Percentiles rank a stretch among this genome's conserved stretches.
These are phyloP conservation scores for Entelexis sorbosivorans DNA, from an alignment of 1,139 yeast genomes.

Conservation along the genomic window DNA sequence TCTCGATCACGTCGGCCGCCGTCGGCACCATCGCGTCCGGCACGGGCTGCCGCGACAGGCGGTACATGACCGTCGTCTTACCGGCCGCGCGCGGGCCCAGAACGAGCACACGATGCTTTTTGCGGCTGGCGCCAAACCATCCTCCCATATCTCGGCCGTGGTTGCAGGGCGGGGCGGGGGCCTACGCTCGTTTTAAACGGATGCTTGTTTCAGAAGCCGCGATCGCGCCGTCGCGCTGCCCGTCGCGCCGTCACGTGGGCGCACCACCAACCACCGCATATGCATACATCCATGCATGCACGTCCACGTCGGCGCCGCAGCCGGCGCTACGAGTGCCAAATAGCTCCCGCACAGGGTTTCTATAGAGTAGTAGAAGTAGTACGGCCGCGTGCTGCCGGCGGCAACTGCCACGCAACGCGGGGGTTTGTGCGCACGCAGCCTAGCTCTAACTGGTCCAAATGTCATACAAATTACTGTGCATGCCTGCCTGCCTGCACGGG, in stretches of 20 bases:
- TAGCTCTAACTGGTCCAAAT: no score
- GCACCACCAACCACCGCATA: neutral
- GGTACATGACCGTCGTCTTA: slow-evolving; percentile 19
- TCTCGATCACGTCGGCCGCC: slow-evolving; percentile 92
- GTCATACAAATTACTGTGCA: neutral
- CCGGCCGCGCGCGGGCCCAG: slow-evolving; percentile 15
- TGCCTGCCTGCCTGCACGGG: no score
- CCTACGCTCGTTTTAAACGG: no score
- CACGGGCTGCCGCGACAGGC: slow-evolving; percentile 53
- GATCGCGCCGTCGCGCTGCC: neutral
- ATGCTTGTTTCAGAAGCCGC: neutral
- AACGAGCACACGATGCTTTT: slow-evolving; percentile 11
- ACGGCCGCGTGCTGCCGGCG: no score
- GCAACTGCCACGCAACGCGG: no score
- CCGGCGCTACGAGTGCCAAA: no score
- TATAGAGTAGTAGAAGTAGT: no score
- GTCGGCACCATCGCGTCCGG: slow-evolving; percentile 96
- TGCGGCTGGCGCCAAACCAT: slow-evolving; percentile 12
- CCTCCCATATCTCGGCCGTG: slow-evolving; percentile 5
- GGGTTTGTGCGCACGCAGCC: no score
- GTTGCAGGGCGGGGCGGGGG: neutral
- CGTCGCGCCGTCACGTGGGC: neutral
- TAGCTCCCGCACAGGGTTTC: no score
- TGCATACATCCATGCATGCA: no score
- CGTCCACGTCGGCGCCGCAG: no score